A percentile compares a stretch with the other conserved stretches of the same genome.
Evolutionary conservation across 441 rosid genomes (phyloP).

Genomic region (Lepidium campestre): DNA sequence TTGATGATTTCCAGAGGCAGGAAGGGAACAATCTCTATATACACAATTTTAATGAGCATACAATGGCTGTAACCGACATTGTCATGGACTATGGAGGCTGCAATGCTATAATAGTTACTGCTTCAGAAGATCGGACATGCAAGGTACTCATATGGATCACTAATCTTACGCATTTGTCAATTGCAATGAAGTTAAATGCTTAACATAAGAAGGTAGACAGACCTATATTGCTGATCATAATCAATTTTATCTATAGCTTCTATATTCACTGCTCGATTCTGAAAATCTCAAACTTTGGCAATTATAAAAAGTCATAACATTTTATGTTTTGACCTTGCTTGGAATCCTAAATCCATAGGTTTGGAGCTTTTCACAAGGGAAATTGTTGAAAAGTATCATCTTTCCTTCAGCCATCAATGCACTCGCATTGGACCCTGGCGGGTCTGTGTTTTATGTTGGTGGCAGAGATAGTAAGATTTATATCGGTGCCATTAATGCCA

Average conservation of each 20-base stretch:
- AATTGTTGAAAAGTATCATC: constrained; percentile 47
- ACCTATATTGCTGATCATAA: not conserved
- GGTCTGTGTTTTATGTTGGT: constrained; percentile 84
- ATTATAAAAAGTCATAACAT: not conserved
- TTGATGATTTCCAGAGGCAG: constrained; percentile 54
- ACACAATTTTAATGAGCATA: constrained; percentile 61
- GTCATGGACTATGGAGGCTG: constrained; percentile 67
- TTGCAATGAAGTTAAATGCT: not conserved
- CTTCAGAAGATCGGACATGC: constrained; percentile 83
- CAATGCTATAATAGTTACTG: constrained; percentile 66
- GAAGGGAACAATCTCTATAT: constrained; percentile 51
- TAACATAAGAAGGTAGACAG: not conserved
- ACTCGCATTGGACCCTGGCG: constrained; percentile 74
- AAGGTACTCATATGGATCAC: constrained; percentile 44
- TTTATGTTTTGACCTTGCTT: not conserved
- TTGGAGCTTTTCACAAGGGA: constrained; percentile 74
- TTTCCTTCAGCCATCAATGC: constrained; percentile 77
- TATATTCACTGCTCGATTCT: not conserved
- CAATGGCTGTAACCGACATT: constrained; percentile 58
- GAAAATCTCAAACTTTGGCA: not conserved
- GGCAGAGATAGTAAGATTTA: constrained; percentile 71
- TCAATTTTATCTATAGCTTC: not conserved
- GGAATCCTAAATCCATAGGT: constrained; percentile 33
- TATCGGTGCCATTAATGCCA: constrained; percentile 60
- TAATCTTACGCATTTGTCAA: not conserved